phyloP scores from a whole-genome alignment of 179 eudicot species.

The Amaranthus tricolor region DNA sequence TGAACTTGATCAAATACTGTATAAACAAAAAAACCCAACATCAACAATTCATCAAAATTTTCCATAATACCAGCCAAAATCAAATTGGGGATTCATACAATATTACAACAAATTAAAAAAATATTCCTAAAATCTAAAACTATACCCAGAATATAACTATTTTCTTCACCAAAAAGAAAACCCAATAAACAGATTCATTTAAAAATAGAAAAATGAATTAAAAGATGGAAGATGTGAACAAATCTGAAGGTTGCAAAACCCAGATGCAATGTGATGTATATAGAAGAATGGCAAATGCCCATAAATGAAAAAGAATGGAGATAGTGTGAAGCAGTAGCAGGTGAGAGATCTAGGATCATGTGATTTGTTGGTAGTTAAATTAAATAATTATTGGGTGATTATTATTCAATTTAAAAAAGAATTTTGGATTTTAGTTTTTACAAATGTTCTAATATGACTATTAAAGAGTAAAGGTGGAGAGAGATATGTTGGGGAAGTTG shows the following conservation, averaged over 20 bases:
- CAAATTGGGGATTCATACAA: too few species aligned
- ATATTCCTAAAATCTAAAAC: background rate
- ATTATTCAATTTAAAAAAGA: background rate
- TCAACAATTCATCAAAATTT: background rate
- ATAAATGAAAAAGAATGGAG: background rate
- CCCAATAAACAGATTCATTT: background rate
- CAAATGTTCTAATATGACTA: too few species aligned
- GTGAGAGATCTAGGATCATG: conserved; percentile 23
- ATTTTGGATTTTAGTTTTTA: background rate
- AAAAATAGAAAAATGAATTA: background rate
- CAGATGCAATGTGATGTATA: conserved; percentile 16
- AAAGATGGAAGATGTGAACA: background rate
- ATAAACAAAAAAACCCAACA: background rate
- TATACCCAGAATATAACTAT: background rate
- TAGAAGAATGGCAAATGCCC: background rate
- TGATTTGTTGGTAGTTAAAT: background rate
- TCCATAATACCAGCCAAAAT: too few species aligned
- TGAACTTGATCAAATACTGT: background rate
- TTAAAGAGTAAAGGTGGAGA: too few species aligned
- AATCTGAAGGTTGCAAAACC: conserved; percentile 15
- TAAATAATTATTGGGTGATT: too few species aligned
- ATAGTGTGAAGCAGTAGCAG: conserved; percentile 9
- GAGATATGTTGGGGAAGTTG: too few species aligned
- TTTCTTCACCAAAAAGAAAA: background rate
- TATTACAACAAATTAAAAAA: too few species aligned